Base-by-base conservation (phyloP, 2,329 filamentous ascomycete genomes). In the Neophaeococcomyces aloes region DNA sequence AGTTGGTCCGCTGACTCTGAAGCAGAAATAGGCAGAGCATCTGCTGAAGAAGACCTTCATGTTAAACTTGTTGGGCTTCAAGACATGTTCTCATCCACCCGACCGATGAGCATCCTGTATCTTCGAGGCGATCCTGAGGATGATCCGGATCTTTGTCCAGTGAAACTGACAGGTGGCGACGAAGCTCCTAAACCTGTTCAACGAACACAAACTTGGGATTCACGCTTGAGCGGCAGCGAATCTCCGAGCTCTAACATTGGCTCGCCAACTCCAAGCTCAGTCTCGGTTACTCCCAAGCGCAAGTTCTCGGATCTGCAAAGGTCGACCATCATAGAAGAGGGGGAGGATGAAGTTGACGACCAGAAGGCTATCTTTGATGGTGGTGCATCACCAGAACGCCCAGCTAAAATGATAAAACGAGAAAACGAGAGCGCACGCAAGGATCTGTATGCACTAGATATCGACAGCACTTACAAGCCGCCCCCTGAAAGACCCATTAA, bases 1-100 rank as follows among this genome's bases (percentile, higher is more conserved):
- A 94, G 87, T 0, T 95, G 88, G 87, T 95, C 89, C 7, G 86
- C 94, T 74, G 88, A 86, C 18, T 95, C 89, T 4, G 66, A 66
- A 25, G 65, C 63, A 29, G 68, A 70, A 5, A 63, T 53, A 56
- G 41, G 38, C 21, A 53, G 48, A 37, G 43, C 51, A 21, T 46
- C 49, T 10, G 53, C 50, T 8, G 66, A 68, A 50, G 67, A 69
- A 44, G 67, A 70, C 47, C 55, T 69, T 5, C 65, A 67, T 35
- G 57, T 63, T 33, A 68, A 67, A 50, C 55, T 69, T 18, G 54
- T 56, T 21, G 60, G 58, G 46, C 59, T 69, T 58, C 63, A 68
- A 47, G 65, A 67, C 32, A 69, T 68, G 67, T 68, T 69, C 45
- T 64, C 63, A 11, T 69, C 66, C 3, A 65, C 65, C 23, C 44